Percentiles rank a stretch among this genome's conserved stretches.
phyloP scores from a whole-genome alignment of 441 rosid genomes.

The Daphne laureola region DNA sequence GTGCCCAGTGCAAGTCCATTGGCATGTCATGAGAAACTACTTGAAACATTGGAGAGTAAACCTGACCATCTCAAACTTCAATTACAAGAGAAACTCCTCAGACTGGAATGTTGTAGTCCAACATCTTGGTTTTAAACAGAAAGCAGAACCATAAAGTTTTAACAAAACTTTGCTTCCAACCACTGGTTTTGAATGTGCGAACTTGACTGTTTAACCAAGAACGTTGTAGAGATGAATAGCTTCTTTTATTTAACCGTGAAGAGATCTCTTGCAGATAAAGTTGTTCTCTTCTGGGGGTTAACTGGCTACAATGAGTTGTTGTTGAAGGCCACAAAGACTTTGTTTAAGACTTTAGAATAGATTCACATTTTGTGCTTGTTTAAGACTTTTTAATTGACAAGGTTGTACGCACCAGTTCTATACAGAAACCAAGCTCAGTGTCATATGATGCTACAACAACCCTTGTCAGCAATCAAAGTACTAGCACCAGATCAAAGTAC shows the following conservation, averaged over 20 bases:
- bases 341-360: too few species aligned
- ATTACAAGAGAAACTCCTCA: constrained; percentile 40
- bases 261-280: constrained; percentile 34
- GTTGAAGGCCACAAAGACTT: constrained; percentile 24
- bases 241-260: not conserved
- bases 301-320: constrained; percentile 31
- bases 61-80: constrained; percentile 43
- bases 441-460: too few species aligned
- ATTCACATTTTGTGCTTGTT: too few species aligned
- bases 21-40: constrained; percentile 55
- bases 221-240: too few species aligned
- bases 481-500: too few species aligned
- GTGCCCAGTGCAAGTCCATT: constrained; percentile 52
- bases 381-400: too few species aligned
- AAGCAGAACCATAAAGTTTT: constrained; percentile 35
- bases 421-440: too few species aligned
- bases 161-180: constrained; percentile 41
- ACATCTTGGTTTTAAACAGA: constrained; percentile 49
- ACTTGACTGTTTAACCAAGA: not conserved
- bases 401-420: too few species aligned
- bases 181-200: constrained; percentile 32
- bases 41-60: constrained; percentile 45
- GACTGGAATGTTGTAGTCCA: constrained; percentile 54
- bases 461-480: too few species aligned
- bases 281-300: constrained; percentile 50